Conservation (phyloP, 257 asterid species). For the Ballota nigra region DNA sequence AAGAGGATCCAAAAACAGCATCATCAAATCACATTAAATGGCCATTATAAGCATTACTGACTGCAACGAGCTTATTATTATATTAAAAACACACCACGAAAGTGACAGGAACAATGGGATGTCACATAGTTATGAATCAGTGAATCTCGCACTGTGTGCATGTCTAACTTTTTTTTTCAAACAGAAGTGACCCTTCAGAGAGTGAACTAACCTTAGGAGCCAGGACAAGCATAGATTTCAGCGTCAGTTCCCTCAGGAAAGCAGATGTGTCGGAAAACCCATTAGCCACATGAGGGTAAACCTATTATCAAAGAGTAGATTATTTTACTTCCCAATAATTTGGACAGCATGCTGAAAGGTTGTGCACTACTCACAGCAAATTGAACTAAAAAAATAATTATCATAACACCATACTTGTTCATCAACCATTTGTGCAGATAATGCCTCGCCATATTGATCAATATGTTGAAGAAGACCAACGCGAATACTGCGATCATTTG, state of each 20-base stretch:
- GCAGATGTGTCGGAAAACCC: constrained; percentile 98
- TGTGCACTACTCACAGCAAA: constrained; percentile 20
- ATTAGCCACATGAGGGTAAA: constrained; percentile 90
- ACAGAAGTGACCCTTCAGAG: constrained; percentile 12
- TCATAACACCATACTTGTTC: constrained; percentile 66
- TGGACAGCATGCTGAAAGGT: constrained; percentile 8
- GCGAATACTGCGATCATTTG: constrained; percentile 88
- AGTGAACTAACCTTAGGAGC: constrained; percentile 83
- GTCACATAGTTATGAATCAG: constrained; percentile 14
- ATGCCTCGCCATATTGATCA: constrained; percentile 90
- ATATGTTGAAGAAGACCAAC: constrained; percentile 88
- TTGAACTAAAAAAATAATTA: constrained; percentile 19
- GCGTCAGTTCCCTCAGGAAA: constrained; percentile 87
- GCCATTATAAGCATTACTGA: not conserved
- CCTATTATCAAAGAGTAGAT: constrained; percentile 41
- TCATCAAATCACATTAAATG: constrained; percentile 8
- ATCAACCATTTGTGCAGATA: constrained; percentile 80
- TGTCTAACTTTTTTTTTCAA: constrained; percentile 7
- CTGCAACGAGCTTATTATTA: constrained; percentile 1
- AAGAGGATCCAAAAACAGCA: constrained; percentile 13
- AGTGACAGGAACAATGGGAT: constrained; percentile 6
- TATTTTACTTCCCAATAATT: constrained; percentile 16
- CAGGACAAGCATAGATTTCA: constrained; percentile 93
- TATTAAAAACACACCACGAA: constrained; percentile 7
- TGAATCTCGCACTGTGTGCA: constrained; percentile 1